phyloP scores from a whole-genome alignment of 1,284 basidiomycete species.

The Boletus mariae region DNA sequence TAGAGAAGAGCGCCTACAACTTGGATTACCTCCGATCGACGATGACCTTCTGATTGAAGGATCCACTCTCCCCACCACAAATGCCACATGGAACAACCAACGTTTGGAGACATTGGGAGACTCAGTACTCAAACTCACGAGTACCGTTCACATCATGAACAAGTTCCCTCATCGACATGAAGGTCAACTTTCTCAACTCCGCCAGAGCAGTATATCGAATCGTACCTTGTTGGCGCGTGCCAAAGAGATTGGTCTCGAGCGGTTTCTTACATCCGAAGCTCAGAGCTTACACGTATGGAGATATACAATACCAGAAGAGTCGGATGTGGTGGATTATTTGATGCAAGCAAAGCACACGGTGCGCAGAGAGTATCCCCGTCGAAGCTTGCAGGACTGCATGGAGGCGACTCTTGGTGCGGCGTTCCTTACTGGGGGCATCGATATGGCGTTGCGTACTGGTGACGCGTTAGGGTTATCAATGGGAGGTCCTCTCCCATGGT shows the following conservation, averaged over 20 bases:
- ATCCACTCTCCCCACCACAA: slow-evolving; percentile 64
- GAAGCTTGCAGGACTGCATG: slow-evolving; percentile 81
- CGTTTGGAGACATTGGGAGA: slow-evolving; percentile 83
- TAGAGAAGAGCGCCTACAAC: slow-evolving; percentile 44
- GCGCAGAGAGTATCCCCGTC: slow-evolving; percentile 48
- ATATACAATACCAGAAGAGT: slow-evolving; percentile 42
- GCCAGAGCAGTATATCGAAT: slow-evolving; percentile 66
- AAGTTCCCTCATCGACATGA: slow-evolving; percentile 73
- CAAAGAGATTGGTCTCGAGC: slow-evolving; percentile 57
- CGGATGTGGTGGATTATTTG: slow-evolving; percentile 28
- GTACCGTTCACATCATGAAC: slow-evolving; percentile 74
- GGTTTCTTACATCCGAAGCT: slow-evolving; percentile 58
- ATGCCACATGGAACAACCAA: slow-evolving; percentile 71
- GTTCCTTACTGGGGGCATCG: slow-evolving; percentile 66
- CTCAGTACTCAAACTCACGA: slow-evolving; percentile 72
- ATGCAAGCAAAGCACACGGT: slow-evolving; percentile 30
- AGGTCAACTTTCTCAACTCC: slow-evolving; percentile 68
- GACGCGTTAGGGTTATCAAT: slow-evolving; percentile 63
- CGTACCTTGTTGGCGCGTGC: slow-evolving; percentile 64
- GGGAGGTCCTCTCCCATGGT: slow-evolving; percentile 65
- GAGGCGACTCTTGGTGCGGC: slow-evolving; percentile 77
- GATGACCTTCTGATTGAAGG: slow-evolving; percentile 65
- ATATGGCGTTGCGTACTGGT: slow-evolving; percentile 63
- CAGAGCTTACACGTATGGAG: slow-evolving; percentile 59
- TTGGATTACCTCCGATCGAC: slow-evolving; percentile 56